phyloP scores from a whole-genome alignment of 2,329 filamentous ascomycete species.

The Fusarium siculi region DNA sequence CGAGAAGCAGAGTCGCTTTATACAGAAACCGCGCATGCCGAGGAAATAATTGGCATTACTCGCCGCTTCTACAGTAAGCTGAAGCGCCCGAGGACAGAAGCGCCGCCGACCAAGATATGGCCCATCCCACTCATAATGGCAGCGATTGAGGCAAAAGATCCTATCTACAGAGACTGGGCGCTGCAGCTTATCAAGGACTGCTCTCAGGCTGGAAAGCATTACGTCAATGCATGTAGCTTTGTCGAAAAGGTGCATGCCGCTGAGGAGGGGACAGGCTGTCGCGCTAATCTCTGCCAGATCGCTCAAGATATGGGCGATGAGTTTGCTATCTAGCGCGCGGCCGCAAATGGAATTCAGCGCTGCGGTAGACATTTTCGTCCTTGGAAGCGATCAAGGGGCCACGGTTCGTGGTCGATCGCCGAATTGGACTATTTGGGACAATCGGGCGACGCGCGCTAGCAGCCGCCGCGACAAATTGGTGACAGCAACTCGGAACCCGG shows the following conservation, averaged over 20 bases:
- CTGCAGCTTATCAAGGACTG: neutral
- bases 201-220: accelerated
- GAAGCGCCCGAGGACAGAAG: accelerated
- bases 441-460: neutral
- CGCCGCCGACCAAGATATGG: neutral
- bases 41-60: neutral
- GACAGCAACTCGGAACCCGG: neutral
- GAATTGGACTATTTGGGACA: neutral
- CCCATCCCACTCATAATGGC: neutral
- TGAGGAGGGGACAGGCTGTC: neutral
- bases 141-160: neutral
- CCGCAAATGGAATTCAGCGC: accelerated
- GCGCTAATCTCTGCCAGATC: neutral
- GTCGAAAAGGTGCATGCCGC: neutral
- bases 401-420: neutral
- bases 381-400: neutral
- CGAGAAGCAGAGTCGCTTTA: accelerated
- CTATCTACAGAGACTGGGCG: neutral
- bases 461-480: accelerated
- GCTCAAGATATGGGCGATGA: neutral
- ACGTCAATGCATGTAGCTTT: neutral
- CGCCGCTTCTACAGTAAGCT: neutral
- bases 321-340: neutral
- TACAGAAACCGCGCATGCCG: accelerated
- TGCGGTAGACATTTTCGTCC: accelerated